Conservation (phyloP, 1,284 basidiomycete genomes). For the Coniferiporia weirii region DNA sequence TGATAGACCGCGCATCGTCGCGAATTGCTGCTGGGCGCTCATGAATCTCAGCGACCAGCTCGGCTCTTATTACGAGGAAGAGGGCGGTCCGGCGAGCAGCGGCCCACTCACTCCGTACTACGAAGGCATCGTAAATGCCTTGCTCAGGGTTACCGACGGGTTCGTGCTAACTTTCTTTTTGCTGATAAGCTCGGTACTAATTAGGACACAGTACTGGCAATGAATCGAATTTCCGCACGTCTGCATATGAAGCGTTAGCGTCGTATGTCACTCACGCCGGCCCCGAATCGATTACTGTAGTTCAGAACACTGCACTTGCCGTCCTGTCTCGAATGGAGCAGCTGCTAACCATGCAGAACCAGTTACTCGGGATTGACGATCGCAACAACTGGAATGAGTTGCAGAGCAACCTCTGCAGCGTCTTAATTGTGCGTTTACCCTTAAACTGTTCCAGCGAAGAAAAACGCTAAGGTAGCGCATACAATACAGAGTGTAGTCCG, state of each 20-base stretch:
- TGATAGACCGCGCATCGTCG: constrained; percentile 82
- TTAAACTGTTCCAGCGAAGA: not conserved
- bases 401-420: constrained; percentile 92
- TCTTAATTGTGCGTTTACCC: constrained; percentile 59
- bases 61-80: constrained; percentile 57
- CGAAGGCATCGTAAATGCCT: constrained; percentile 78
- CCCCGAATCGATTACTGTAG: constrained; percentile 74
- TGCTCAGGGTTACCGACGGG: constrained; percentile 84
- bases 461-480: constrained; percentile 9
- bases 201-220: constrained; percentile 60
- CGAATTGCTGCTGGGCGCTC: constrained; percentile 95
- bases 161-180: constrained; percentile 32
- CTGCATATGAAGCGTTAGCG: constrained; percentile 94
- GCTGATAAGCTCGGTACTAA: constrained; percentile 11
- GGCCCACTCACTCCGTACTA: constrained; percentile 85
- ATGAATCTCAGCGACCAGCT: constrained; percentile 93
- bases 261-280: constrained; percentile 82
- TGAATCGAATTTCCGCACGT: constrained; percentile 90
- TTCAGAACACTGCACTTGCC: constrained; percentile 79
- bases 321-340: constrained; percentile 89
- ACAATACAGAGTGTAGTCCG: constrained; percentile 69
- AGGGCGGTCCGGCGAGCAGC: constrained; percentile 43
- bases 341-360: constrained; percentile 80
- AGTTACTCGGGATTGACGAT: constrained; percentile 94
- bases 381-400: constrained; percentile 99